Evolutionary conservation across 495 filamentous ascomycete species (phyloP).

Genomic region (Apodospora peruviana): DNA sequence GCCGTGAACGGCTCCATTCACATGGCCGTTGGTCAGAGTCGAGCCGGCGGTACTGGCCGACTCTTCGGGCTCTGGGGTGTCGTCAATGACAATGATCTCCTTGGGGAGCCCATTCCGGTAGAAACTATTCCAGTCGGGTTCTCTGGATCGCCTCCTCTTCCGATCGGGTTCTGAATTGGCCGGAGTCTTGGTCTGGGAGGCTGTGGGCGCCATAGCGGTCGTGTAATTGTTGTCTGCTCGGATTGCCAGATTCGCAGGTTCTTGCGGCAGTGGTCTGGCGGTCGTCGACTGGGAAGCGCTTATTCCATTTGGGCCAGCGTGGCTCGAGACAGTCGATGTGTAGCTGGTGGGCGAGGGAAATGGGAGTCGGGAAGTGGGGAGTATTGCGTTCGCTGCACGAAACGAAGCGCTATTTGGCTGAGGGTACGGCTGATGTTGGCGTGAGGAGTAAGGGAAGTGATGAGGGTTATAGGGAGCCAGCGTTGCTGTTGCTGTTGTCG

Average conservation of each 20-base stretch:
- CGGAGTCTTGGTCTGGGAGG: slow-evolving; percentile 22
- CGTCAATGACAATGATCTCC: slow-evolving; percentile 94
- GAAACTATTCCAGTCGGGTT: slow-evolving; percentile 81
- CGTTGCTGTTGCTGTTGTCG: slow-evolving; percentile 74
- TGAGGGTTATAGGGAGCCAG: slow-evolving; percentile 55
- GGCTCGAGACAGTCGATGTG: slow-evolving; percentile 24
- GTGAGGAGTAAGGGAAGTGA: slow-evolving; percentile 63
- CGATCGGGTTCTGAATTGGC: slow-evolving; percentile 27
- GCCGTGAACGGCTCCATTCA: slow-evolving; percentile 13
- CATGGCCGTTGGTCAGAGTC: slow-evolving; percentile 24
- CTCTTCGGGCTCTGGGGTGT: slow-evolving; percentile 64
- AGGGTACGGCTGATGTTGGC: slow-evolving; percentile 51
- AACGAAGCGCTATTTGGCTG: slow-evolving; percentile 39
- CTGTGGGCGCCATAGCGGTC: slow-evolving; percentile 31
- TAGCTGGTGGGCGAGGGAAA: slow-evolving; percentile 32
- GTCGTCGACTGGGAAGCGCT: slow-evolving; percentile 24
- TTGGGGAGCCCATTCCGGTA: slow-evolving; percentile 91
- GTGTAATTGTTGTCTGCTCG: slow-evolving; percentile 17
- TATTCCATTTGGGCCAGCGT: slow-evolving; percentile 33
- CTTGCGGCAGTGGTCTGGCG: slow-evolving; percentile 24
- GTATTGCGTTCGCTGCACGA: slow-evolving; percentile 45
- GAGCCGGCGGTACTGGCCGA: slow-evolving; percentile 21
- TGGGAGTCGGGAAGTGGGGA: slow-evolving; percentile 45
- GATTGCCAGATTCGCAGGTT: slow-evolving; percentile 18
- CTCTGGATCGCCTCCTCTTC: slow-evolving; percentile 54